phyloP scores from a whole-genome alignment of 192 early-diverging fungal species.

The Chytriomyces sp. region DNA sequence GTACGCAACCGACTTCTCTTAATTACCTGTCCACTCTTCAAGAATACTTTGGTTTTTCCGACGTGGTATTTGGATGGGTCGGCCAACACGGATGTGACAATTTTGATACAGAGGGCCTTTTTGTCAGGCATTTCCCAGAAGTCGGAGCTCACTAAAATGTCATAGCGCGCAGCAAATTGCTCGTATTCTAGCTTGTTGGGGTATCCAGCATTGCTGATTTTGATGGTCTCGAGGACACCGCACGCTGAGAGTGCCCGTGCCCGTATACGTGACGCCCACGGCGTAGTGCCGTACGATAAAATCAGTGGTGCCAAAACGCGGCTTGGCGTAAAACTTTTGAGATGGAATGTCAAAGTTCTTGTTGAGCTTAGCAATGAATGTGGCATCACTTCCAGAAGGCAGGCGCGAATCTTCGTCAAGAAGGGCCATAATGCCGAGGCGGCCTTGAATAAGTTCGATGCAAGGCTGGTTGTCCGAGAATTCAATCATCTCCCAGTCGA shows the following conservation, averaged over 20 bases:
- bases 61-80: constrained; percentile 90
- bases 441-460: constrained; percentile 85
- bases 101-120: constrained; percentile 69
- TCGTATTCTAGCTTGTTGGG: constrained; percentile 81
- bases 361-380: constrained; percentile 83
- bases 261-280: constrained; percentile 81
- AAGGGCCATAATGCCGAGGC: constrained; percentile 85
- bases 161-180: constrained; percentile 77
- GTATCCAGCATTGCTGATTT: constrained; percentile 88
- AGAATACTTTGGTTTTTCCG: constrained; percentile 94
- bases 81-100: constrained; percentile 66
- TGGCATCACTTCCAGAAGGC: constrained; percentile 80
- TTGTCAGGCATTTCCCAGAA: constrained; percentile 37
- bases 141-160: constrained; percentile 24
- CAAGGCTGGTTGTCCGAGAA: constrained; percentile 96
- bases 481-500: constrained; percentile 68
- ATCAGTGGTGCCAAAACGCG: constrained; percentile 72
- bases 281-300: constrained; percentile 90
- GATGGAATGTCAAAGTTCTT: constrained; percentile 42
- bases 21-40: constrained; percentile 83
- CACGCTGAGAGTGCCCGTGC: constrained; percentile 78
- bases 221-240: constrained; percentile 92
- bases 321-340: constrained; percentile 72
- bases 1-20: background rate
- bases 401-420: constrained; percentile 90